Evolutionary conservation across 176 grass and related monocot genomes (phyloP).

Genomic region (Dendrocalamus sinicus): DNA sequence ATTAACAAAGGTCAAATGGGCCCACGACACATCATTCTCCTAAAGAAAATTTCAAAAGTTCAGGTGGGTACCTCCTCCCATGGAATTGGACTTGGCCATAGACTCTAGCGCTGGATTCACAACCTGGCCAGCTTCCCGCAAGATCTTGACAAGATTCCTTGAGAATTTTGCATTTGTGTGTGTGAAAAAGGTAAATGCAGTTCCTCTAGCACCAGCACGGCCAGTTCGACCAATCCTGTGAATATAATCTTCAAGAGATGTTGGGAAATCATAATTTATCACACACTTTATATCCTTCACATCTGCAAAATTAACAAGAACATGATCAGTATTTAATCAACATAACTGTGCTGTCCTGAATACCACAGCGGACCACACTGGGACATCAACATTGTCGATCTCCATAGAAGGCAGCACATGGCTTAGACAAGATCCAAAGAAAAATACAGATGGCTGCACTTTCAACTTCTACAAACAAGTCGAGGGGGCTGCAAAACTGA

Average conservation of each 20-base stretch:
- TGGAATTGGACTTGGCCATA: slow-evolving; percentile 60
- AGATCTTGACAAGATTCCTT: slow-evolving; percentile 81
- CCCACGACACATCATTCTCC: not conserved
- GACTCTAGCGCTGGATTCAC: slow-evolving; percentile 77
- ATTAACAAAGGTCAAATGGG: not conserved
- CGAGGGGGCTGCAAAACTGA: slow-evolving; percentile 84
- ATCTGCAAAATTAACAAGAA: slow-evolving; percentile 69
- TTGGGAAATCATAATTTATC: slow-evolving; percentile 97
- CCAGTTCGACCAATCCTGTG: slow-evolving; percentile 97
- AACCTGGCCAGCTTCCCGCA: slow-evolving; percentile 80
- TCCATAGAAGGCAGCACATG: slow-evolving; percentile 54
- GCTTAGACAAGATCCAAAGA: slow-evolving; percentile 51
- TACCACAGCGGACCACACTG: slow-evolving; percentile 47
- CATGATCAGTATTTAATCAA: slow-evolving; percentile 34
- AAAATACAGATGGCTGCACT: slow-evolving; percentile 38
- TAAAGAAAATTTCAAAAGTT: not conserved
- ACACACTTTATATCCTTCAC: slow-evolving; percentile 99
- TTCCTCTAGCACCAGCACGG: slow-evolving; percentile 88
- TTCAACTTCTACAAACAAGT: slow-evolving; percentile 46
- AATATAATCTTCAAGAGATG: slow-evolving; percentile 93
- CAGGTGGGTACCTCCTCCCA: slow-evolving; percentile 53
- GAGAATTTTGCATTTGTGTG: slow-evolving; percentile 72
- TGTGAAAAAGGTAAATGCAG: slow-evolving; percentile 90
- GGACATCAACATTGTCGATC: slow-evolving; percentile 56
- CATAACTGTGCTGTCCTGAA: slow-evolving; percentile 29